These are phyloP conservation scores for Leccinum fibrillosum DNA, from an alignment of 768 basidiomycete genomes.

Conservation along the genomic window DNA sequence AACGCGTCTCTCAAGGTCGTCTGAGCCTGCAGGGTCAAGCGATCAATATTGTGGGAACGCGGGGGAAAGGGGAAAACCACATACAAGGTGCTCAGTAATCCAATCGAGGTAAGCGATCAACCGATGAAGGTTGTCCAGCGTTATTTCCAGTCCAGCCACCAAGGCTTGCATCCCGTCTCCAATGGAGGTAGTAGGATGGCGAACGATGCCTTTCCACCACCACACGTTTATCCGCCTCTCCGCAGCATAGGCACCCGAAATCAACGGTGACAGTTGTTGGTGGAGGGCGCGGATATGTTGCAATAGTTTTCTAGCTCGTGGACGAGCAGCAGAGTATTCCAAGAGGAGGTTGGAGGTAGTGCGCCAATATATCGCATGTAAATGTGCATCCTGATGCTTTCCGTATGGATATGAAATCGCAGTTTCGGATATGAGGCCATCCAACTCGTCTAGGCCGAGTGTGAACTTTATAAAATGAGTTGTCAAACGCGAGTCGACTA, in stretches of 20 bases:
- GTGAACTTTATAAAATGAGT: slow-evolving; percentile 14
- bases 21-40: slow-evolving; percentile 14
- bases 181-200: not conserved
- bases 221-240: not conserved
- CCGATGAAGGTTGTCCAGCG: slow-evolving; percentile 17
- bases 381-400: slow-evolving; percentile 9
- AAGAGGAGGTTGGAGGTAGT: slow-evolving; percentile 31
- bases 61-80: not conserved
- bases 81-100: slow-evolving; percentile 26
- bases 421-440: slow-evolving; percentile 12
- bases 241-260: not conserved
- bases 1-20: slow-evolving; percentile 13
- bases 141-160: slow-evolving; percentile 20
- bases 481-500: not conserved
- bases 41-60: slow-evolving; percentile 2
- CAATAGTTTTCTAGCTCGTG: slow-evolving; percentile 15
- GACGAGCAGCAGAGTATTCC: slow-evolving; percentile 30
- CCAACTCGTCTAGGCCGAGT: slow-evolving; percentile 30
- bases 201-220: slow-evolving; percentile 10
- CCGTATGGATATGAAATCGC: not conserved
- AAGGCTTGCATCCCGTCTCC: slow-evolving; percentile 13
- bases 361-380: slow-evolving; percentile 28
- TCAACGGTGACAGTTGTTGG: slow-evolving; percentile 7
- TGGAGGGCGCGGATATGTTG: slow-evolving; percentile 17
- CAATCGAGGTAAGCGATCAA: slow-evolving; percentile 28